These are phyloP conservation scores for Ceratobasidium sp. DNA, from an alignment of 1,284 basidiomycete species.

Conservation along the genomic window DNA sequence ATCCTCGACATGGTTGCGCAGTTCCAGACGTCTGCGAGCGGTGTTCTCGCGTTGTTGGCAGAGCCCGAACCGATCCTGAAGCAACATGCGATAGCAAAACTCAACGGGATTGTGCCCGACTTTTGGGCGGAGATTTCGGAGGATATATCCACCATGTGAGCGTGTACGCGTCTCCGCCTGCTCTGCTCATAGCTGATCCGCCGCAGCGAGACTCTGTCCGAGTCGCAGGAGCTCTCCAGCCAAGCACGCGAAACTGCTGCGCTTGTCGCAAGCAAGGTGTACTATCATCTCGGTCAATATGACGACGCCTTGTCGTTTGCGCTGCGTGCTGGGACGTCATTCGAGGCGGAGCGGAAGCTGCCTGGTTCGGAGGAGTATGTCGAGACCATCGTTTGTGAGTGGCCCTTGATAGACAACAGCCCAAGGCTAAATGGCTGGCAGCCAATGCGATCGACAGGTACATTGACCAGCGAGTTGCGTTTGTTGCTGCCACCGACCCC, in stretches of 20 bases:
- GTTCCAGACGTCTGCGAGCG: conserved; percentile 81
- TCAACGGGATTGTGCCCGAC: conserved; percentile 84
- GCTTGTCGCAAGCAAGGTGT: conserved; percentile 91
- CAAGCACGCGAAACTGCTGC: conserved; percentile 82
- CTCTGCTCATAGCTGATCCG: conserved; percentile 49
- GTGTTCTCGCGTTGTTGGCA: conserved; percentile 85
- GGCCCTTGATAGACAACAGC: conserved; percentile 13
- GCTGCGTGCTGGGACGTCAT: conserved; percentile 83
- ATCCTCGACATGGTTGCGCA: conserved; percentile 43
- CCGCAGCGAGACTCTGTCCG: conserved; percentile 85
- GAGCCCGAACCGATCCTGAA: conserved; percentile 88
- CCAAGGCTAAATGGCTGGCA: conserved; percentile 49
- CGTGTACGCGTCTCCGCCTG: conserved; percentile 56
- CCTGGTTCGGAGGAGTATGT: conserved; percentile 82
- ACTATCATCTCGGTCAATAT: conserved; percentile 93
- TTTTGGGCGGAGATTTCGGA: conserved; percentile 99
- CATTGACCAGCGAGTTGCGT: conserved; percentile 62
- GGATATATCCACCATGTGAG: conserved; percentile 86
- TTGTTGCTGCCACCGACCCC: conserved; percentile 18
- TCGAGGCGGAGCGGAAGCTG: conserved; percentile 73
- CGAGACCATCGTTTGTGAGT: conserved; percentile 91
- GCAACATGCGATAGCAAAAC: conserved; percentile 84
- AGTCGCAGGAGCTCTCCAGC: conserved; percentile 75
- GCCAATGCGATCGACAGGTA: conserved; percentile 95
- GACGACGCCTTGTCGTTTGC: conserved; percentile 94